A percentile compares a stretch with the other conserved stretches of the same genome.
phyloP scores from a whole-genome alignment of 345 rosid species.

The Hirschfeldia incana region DNA sequence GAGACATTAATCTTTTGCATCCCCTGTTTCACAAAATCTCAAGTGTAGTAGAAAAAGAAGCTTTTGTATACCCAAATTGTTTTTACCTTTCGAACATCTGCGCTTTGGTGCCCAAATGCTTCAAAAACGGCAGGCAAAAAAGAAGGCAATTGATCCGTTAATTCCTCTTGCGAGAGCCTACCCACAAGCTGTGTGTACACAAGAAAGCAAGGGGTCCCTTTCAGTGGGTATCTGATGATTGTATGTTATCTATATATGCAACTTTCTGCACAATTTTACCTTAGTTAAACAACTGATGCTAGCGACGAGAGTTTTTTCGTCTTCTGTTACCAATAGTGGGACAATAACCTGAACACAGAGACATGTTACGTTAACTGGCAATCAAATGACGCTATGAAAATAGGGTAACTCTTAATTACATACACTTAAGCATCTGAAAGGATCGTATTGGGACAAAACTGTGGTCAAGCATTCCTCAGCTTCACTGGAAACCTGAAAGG shows the following conservation, averaged over 20 bases:
- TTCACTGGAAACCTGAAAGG: slow-evolving; percentile 72
- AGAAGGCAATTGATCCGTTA: slow-evolving; percentile 76
- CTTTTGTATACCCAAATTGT: not conserved
- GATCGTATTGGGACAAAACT: slow-evolving; percentile 80
- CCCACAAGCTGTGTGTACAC: slow-evolving; percentile 77
- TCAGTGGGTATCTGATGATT: slow-evolving; percentile 7
- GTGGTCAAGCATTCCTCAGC: slow-evolving; percentile 87
- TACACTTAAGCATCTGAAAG: slow-evolving; percentile 98
- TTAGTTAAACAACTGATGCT: slow-evolving; percentile 92
- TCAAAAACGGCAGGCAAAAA: slow-evolving; percentile 94
- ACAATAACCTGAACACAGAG: slow-evolving; percentile 68
- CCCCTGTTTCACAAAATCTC: not conserved
- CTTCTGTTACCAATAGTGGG: slow-evolving; percentile 88
- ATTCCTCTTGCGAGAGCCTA: slow-evolving; percentile 88
- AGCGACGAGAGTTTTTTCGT: slow-evolving; percentile 86
- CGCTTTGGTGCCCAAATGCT: slow-evolving; percentile 96
- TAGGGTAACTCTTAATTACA: slow-evolving; percentile 22
- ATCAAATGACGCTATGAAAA: slow-evolving; percentile 14
- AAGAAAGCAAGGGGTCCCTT: slow-evolving; percentile 2
- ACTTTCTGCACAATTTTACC: slow-evolving; percentile 46
- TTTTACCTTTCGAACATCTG: slow-evolving; percentile 94
- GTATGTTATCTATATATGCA: not conserved
- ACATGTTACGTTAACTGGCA: slow-evolving; percentile 14
- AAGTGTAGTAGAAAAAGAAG: too few relatives aligned
- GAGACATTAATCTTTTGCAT: not conserved